Base-by-base conservation (phyloP, 2,329 filamentous ascomycete species). In the Fusarium poae region DNA sequence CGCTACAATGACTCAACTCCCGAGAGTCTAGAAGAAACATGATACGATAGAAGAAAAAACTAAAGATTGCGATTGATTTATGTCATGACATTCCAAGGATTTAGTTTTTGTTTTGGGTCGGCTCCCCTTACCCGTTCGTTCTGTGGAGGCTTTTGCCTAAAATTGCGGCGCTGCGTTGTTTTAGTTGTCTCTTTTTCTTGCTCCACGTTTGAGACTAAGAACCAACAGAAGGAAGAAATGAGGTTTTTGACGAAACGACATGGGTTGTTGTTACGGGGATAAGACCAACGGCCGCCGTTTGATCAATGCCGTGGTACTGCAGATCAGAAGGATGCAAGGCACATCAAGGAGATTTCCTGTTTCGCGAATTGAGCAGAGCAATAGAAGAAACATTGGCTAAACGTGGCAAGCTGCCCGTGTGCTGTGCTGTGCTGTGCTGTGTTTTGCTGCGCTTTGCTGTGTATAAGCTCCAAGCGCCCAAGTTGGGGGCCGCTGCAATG, bases 131-230 rank as follows among this genome's bases (percentile, higher is more conserved):
- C 46, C 57, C 48, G 46, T 21, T 39, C 20, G 40, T 18, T 27
- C 53, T 39, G 71, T 72, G 71, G 71, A 73, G 52, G 71, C 63
- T 57, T 68, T 65, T 73, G 71, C 71, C 71, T 73, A 73, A 62
- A 73, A 57, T 51, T 54, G 55, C 54, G 60, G 60, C 58, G 39
- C 44, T 48, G 48, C 48, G 48, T 51, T 39, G 30, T 49, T 50
- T 51, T 51, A 51, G 48, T 51, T 40, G 27, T 20, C 48, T 34
- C 21, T 23, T 34, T 44, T 34, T 23, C 27, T 18, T 53, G 53
- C 61, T 56, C 62, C 54, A 65, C 54, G 61, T 51, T 37, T 32
- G 25, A 43, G 34, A 65, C 50, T 57, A 57, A 11, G 13, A 58
- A 52, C 52, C 60, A 65, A 60, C 50, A 44, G 27, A 21, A 44